phyloP scores from a whole-genome alignment of 2,329 filamentous ascomycete genomes.

The Pseudopithomyces maydicus region DNA sequence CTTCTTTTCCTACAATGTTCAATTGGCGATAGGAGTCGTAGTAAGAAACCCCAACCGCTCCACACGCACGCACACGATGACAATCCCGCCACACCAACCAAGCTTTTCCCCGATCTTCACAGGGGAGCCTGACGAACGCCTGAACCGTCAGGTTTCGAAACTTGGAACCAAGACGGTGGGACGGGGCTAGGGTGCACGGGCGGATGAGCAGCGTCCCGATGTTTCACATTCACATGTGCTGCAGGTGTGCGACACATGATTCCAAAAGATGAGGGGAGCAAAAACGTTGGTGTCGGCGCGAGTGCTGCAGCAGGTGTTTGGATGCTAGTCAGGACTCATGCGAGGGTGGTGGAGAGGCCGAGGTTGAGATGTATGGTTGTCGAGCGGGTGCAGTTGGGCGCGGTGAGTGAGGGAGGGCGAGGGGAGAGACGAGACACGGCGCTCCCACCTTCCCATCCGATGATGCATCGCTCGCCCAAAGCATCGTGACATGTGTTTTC shows the following conservation, averaged over 20 bases:
- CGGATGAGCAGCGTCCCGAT: background rate
- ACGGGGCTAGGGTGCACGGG: background rate
- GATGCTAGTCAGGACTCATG: background rate
- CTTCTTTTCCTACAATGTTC: no score
- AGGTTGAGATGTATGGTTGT: background rate
- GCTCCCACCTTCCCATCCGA: no score
- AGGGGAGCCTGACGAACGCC: background rate
- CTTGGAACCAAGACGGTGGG: no score
- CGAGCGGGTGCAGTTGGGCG: background rate
- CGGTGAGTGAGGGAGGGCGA: no score
- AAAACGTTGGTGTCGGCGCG: background rate
- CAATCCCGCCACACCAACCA: background rate
- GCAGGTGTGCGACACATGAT: background rate
- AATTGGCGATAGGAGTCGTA: no score
- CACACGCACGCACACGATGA: background rate
- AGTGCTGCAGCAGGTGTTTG: background rate
- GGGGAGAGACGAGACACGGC: no score
- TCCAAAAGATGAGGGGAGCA: background rate
- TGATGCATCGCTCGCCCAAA: no score
- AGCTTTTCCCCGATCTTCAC: conserved; percentile 5
- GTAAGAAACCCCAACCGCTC: no score
- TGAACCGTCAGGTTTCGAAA: conserved; percentile 4
- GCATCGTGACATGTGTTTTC: background rate
- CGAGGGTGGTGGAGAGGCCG: no score
- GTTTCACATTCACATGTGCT: conserved; percentile 3